Evolutionary conservation across 73 alveolate species (phyloP).

Genomic region (Strombidium stylifer): DNA sequence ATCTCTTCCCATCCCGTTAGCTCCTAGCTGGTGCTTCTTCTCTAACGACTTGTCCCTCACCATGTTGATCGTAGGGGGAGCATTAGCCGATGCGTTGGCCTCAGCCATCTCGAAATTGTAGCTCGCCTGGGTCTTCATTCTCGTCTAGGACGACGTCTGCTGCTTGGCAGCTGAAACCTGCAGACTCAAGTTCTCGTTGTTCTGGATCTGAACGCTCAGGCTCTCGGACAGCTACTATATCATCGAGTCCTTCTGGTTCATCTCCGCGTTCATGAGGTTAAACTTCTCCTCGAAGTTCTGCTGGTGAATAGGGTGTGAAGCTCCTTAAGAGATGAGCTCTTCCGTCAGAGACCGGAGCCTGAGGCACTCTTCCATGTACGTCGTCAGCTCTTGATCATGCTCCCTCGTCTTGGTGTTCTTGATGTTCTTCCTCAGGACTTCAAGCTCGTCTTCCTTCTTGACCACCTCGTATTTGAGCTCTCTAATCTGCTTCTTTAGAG

Average conservation of each 20-base stretch:
- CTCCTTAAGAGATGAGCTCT: constrained; percentile 28
- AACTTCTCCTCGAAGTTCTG: constrained; percentile 8
- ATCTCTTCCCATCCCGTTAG: constrained; percentile 9
- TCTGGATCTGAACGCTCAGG: too few relatives aligned
- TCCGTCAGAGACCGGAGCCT: constrained; percentile 44
- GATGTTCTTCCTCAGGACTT: constrained; percentile 12
- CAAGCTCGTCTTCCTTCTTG: constrained; percentile 34
- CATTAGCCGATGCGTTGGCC: too few relatives aligned
- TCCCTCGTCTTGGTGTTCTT: constrained; percentile 38
- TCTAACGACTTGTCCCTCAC: constrained; percentile 4
- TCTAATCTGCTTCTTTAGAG: constrained; percentile 25
- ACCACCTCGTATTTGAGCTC: constrained; percentile 6
- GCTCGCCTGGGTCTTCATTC: constrained; percentile 1
- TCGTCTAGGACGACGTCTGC: constrained; percentile 6
- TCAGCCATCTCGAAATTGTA: too few relatives aligned
- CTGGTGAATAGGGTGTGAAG: constrained; percentile 21
- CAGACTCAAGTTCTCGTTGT: too few relatives aligned
- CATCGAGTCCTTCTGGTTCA: neutral
- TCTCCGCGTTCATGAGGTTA: neutral
- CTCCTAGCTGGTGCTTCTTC: constrained; percentile 24
- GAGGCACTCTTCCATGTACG: constrained; percentile 49
- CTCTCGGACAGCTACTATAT: too few relatives aligned
- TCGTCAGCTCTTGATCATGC: constrained; percentile 43
- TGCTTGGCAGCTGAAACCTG: too few relatives aligned
- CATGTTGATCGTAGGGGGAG: too few relatives aligned